phyloP scores from a whole-genome alignment of 495 filamentous ascomycete genomes.

The Lophium mytilinum region DNA sequence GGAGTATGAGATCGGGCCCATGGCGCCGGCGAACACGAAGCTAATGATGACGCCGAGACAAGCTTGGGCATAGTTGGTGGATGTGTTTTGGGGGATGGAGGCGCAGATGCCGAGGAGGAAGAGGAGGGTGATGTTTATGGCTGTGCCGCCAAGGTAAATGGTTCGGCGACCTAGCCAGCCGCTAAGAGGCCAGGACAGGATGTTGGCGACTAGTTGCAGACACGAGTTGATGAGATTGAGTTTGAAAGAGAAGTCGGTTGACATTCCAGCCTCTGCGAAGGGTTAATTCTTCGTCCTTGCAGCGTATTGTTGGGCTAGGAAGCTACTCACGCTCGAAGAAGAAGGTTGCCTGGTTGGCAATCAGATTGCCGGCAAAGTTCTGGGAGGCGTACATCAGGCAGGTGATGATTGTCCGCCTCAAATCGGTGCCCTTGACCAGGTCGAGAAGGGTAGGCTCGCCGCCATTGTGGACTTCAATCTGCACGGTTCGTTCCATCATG shows the following conservation, averaged over 20 bases:
- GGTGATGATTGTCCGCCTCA: conserved; percentile 4
- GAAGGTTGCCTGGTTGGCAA: conserved; percentile 30
- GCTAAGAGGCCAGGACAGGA: conserved; percentile 18
- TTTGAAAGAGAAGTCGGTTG: conserved; percentile 26
- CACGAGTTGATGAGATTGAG: conserved; percentile 36
- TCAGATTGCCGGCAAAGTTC: conserved; percentile 34
- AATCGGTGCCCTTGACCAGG: background rate
- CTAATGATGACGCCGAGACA: conserved; percentile 50
- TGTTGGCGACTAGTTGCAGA: conserved; percentile 34
- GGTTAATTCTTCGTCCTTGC: background rate
- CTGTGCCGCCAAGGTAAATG: background rate
- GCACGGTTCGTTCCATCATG: background rate
- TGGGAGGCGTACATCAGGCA: conserved; percentile 31
- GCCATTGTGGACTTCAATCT: background rate
- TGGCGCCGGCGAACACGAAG: conserved; percentile 45
- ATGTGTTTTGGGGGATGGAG: conserved; percentile 31
- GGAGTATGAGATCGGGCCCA: conserved; percentile 48
- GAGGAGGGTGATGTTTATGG: conserved; percentile 27
- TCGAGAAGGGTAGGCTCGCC: background rate
- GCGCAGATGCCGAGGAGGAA: conserved; percentile 43
- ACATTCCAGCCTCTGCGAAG: conserved; percentile 14
- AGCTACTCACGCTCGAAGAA: conserved; percentile 19
- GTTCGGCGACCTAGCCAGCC: background rate
- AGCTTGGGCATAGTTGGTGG: conserved; percentile 41
- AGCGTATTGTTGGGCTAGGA: background rate